Base-by-base conservation (phyloP, 805 yeast species). In the Candida adriatica region DNA sequence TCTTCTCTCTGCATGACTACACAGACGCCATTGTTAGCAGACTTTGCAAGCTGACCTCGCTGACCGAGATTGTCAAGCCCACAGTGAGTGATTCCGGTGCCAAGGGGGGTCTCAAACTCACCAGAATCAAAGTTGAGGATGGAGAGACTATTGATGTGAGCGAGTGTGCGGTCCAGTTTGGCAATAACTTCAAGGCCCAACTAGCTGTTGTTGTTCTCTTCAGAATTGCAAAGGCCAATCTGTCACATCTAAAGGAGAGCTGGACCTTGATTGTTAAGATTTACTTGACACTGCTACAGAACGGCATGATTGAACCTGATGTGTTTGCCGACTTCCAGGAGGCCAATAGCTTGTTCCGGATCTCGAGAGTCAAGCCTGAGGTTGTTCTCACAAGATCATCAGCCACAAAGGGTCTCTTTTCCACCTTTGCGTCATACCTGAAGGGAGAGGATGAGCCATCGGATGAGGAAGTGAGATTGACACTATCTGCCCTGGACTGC, bases 371-470 rank as follows among this genome's bases (percentile, higher is more conserved):
- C 4, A 66, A 68, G 32, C 84, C 96, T 0, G 76, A 75, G 24
- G 73, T 73, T 44, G 68, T 77, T 7, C 71, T 85, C 25, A 75
- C 73, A 22, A 70, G 79, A 46, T 61, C 72, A 2, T 75, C 75
- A 29, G 77, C 80, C 1, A 70, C 75, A 22, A 82, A 76, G 46
- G 94, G 97, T 2, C 51, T 92, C n/a, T 72, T 92, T 34, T 83
- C 95, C 1, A 83, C 97, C 0, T 79, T 92, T 46, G 87, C 96
- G 1, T 85, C 95, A 0, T 90, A 87, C 49, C 70, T 92, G 56
- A 84, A 92, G 41, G 92, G 96, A 13, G 96, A 87, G 48, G 94
- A 85, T 33, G 97, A 90, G 55, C 99, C 99, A 9, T 73, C 94
- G 2, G 94, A 84, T 35, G 95, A 85, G 49, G 96, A 90, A 45